Evolutionary conservation across 2,329 filamentous ascomycete species (phyloP).

Genomic region (Hymenoscyphus repandus): DNA sequence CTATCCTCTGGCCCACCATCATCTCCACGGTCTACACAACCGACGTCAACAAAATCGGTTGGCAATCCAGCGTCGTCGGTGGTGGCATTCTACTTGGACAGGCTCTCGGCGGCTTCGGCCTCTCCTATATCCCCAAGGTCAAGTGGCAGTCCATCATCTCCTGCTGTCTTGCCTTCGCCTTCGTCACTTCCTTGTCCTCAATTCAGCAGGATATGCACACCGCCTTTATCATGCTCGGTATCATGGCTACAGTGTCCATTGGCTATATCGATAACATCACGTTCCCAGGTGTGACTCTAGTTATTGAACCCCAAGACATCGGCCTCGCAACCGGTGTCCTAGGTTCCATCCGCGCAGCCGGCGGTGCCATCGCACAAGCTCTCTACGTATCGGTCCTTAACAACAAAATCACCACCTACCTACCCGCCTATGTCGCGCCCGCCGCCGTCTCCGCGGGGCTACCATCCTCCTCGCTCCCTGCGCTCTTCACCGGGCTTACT

Average conservation of each 20-base stretch:
- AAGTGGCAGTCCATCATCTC: slow-evolving; percentile 33
- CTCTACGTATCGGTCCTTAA: slow-evolving; percentile 33
- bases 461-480: slow-evolving; percentile 31
- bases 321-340: slow-evolving; percentile 34
- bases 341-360: slow-evolving; percentile 34
- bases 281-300: slow-evolving; percentile 33
- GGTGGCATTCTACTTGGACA: slow-evolving; percentile 39
- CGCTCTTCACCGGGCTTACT: slow-evolving; percentile 33
- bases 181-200: slow-evolving; percentile 28
- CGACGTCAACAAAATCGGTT: slow-evolving; percentile 35
- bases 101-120: slow-evolving; percentile 33
- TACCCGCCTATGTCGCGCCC: slow-evolving; percentile 30
- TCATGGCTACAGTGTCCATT: slow-evolving; percentile 28
- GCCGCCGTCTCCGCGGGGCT: slow-evolving; percentile 36
- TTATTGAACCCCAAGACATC: slow-evolving; percentile 34
- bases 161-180: slow-evolving; percentile 28
- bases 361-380: slow-evolving; percentile 32
- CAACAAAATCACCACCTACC: slow-evolving; percentile 30
- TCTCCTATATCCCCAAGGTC: slow-evolving; percentile 35
- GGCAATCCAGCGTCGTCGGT: slow-evolving; percentile 39
- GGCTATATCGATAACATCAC: slow-evolving; percentile 34
- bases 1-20: slow-evolving; percentile 40
- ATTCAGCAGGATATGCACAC: slow-evolving; percentile 25
- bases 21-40: slow-evolving; percentile 38
- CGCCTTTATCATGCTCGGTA: slow-evolving; percentile 31